These are phyloP conservation scores for Cordyceps cicadae DNA, from an alignment of 2,329 filamentous ascomycete species.

Conservation along the genomic window DNA sequence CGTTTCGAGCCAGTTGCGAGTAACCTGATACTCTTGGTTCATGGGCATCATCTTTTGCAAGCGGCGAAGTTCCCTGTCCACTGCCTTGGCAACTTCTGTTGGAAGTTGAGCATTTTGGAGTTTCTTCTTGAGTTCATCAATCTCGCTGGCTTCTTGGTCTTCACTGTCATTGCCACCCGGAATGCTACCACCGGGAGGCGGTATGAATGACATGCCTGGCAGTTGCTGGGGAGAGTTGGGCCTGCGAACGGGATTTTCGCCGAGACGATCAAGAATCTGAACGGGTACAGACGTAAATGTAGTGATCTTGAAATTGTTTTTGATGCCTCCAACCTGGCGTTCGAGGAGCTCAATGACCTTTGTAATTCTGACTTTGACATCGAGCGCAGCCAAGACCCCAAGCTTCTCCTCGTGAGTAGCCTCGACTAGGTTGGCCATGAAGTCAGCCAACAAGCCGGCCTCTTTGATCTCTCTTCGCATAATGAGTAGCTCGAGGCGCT, in stretches of 20 bases:
- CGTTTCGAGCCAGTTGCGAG: slow-evolving; percentile 87
- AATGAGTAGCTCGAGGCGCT: slow-evolving; percentile 82
- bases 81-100: slow-evolving; percentile 81
- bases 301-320: slow-evolving; percentile 80
- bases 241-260: slow-evolving; percentile 30
- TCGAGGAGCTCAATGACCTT: slow-evolving; percentile 78
- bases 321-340: slow-evolving; percentile 73
- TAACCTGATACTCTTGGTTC: slow-evolving; percentile 93
- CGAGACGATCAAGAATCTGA: slow-evolving; percentile 50
- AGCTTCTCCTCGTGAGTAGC: slow-evolving; percentile 86
- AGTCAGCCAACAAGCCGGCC: slow-evolving; percentile 81
- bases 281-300: slow-evolving; percentile 61
- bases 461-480: slow-evolving; percentile 72
- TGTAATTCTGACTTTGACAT: slow-evolving; percentile 68
- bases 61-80: slow-evolving; percentile 77
- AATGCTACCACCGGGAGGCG: slow-evolving; percentile 23
- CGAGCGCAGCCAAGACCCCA: slow-evolving; percentile 70
- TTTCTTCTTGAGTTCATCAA: slow-evolving; percentile 85
- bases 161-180: slow-evolving; percentile 46
- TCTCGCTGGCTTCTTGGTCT: slow-evolving; percentile 78
- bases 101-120: slow-evolving; percentile 74
- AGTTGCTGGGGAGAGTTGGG: slow-evolving; percentile 29
- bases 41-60: slow-evolving; percentile 93
- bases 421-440: slow-evolving; percentile 91
- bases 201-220: slow-evolving; percentile 29